These are phyloP conservation scores for Suhomyces bokatorum DNA, from an alignment of 1,139 yeast genomes.

Conservation along the genomic window DNA sequence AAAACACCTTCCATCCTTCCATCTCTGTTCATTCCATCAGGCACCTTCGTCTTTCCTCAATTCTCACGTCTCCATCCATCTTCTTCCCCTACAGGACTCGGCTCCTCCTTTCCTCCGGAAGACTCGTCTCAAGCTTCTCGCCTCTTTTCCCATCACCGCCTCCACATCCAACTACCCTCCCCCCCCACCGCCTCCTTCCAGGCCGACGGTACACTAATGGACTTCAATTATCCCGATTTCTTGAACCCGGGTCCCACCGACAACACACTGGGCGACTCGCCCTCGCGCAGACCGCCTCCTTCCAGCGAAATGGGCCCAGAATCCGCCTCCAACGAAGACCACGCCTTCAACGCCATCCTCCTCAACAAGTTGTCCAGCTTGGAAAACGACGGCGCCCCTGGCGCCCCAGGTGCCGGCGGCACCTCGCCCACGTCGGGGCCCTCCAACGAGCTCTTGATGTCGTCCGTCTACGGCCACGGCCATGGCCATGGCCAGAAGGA, in stretches of 20 bases:
- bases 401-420: background rate
- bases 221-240: slow-evolving; percentile 43
- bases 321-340: background rate
- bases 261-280: background rate
- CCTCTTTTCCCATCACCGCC: background rate
- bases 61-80: background rate
- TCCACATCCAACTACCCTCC: background rate
- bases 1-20: slow-evolving; percentile 1
- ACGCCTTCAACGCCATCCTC: slow-evolving; percentile 29
- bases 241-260: slow-evolving; percentile 18
- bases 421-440: slow-evolving; percentile 18
- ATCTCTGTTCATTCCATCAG: background rate
- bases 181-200: background rate
- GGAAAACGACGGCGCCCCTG: slow-evolving; percentile 14
- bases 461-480: slow-evolving; percentile 5
- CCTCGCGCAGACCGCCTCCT: background rate
- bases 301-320: background rate
- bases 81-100: background rate
- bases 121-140: background rate
- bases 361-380: slow-evolving; percentile 32
- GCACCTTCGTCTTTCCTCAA: no score
- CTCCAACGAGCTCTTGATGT: slow-evolving; percentile 13
- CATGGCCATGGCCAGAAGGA: slow-evolving; percentile 14
- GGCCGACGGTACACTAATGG: slow-evolving; percentile 21
- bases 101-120: background rate